A percentile compares a stretch with the other conserved stretches of the same genome.
Conservation (phyloP, 371 early-diverging fungal genomes). For the Actinomortierella ambigua region DNA sequence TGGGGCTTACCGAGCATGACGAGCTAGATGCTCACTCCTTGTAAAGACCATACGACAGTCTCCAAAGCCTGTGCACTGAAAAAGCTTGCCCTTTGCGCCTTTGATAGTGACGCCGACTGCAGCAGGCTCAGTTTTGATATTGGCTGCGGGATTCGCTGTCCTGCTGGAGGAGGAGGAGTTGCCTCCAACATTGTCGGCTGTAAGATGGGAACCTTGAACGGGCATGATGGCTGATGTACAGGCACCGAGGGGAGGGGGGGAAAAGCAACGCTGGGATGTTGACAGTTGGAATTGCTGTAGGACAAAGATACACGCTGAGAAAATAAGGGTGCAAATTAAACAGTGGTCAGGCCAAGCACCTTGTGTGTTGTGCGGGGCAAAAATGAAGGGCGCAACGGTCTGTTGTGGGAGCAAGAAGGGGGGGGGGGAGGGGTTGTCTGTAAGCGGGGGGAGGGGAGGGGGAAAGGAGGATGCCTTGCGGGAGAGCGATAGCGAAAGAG, state of each 20-base stretch:
- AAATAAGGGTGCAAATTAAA: not conserved
- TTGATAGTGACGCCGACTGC: slow-evolving; percentile 17
- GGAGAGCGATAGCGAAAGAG: slow-evolving; percentile 1
- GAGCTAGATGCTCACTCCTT: slow-evolving; percentile 57
- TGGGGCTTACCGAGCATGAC: slow-evolving; percentile 45
- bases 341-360: too few relatives aligned
- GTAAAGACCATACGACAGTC: slow-evolving; percentile 61
- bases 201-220: too few relatives aligned
- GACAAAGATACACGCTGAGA: not conserved
- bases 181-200: not conserved
- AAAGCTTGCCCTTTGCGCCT: slow-evolving; percentile 43
- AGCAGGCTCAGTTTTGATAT: slow-evolving; percentile 15
- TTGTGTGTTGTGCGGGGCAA: too few relatives aligned
- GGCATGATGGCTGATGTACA: too few relatives aligned
- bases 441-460: not conserved
- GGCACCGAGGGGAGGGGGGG: too few relatives aligned
- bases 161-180: not conserved
- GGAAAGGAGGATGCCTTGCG: not conserved
- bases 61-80: slow-evolving; percentile 57
- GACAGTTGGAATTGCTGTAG: not conserved
- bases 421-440: not conserved
- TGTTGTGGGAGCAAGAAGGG: not conserved
- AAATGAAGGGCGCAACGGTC: slow-evolving; percentile 1
- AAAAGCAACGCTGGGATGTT: too few relatives aligned
- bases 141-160: slow-evolving; percentile 23